Percentiles rank a stretch among this genome's conserved stretches.
These are phyloP conservation scores for Hemisphaericaspora xylofermentans DNA, from an alignment of 1,139 yeast genomes.

Conservation along the genomic window DNA sequence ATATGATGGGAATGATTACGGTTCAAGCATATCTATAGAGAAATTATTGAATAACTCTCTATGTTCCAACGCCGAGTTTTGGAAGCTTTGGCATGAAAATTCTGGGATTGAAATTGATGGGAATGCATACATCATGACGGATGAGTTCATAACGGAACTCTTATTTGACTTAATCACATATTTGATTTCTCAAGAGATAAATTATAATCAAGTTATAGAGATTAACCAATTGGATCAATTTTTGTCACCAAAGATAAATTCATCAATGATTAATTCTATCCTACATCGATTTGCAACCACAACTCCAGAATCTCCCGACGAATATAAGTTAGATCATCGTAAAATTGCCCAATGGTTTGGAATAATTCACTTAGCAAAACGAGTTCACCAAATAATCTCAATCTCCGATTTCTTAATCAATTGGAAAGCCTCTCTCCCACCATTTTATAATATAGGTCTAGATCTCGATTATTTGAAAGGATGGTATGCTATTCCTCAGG, in stretches of 20 bases:
- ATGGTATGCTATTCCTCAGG: conserved; percentile 46
- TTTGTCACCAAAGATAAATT: conserved; percentile 5
- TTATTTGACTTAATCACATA: conserved; percentile 49
- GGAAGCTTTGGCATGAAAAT: conserved; percentile 46
- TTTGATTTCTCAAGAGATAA: conserved; percentile 44
- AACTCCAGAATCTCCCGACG: conserved; percentile 11
- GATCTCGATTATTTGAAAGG: conserved; percentile 57
- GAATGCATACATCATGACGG: conserved; percentile 28
- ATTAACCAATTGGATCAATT: background rate
- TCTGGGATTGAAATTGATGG: conserved; percentile 57
- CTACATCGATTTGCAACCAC: conserved; percentile 43
- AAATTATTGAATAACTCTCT: conserved; percentile 49
- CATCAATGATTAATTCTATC: conserved; percentile 43
- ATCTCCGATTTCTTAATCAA: conserved; percentile 52
- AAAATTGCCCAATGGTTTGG: conserved; percentile 62
- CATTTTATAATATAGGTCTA: conserved; percentile 57
- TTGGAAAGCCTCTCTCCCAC: conserved; percentile 70
- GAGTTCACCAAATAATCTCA: conserved; percentile 27
- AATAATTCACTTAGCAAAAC: conserved; percentile 42
- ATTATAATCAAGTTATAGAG: conserved; percentile 17
- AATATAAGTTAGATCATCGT: conserved; percentile 36
- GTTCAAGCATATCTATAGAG: conserved; percentile 24
- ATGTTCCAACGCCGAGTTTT: conserved; percentile 57
- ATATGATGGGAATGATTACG: conserved; percentile 32
- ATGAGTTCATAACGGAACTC: conserved; percentile 25